Percentiles rank a stretch among this genome's conserved stretches.
Evolutionary conservation across 352 stramenopile species (phyloP).

Genomic region (Globisporangium nagaii): DNA sequence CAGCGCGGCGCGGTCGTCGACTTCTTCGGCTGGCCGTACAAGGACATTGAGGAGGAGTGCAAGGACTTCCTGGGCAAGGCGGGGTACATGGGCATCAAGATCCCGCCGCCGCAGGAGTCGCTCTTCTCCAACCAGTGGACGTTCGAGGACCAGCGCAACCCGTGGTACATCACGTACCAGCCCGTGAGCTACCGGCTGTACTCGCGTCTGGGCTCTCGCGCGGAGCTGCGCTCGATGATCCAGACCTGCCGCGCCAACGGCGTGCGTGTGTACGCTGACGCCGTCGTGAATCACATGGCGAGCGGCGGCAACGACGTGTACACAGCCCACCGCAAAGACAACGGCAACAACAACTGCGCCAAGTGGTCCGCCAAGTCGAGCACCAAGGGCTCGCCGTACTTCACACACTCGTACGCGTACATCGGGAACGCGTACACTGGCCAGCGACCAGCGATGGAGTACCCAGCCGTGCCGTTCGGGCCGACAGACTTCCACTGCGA

Average conservation of each 20-base stretch:
- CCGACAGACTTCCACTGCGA: constrained; percentile 65
- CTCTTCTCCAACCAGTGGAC: constrained; percentile 24
- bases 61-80: constrained; percentile 30
- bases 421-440: constrained; percentile 32
- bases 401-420: constrained; percentile 25
- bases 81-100: constrained; percentile 38
- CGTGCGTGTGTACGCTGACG: constrained; percentile 28
- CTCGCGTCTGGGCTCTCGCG: constrained; percentile 26
- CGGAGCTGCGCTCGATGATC: constrained; percentile 32
- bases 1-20: constrained; percentile 36
- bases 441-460: constrained; percentile 38
- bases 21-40: constrained; percentile 37
- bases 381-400: constrained; percentile 17
- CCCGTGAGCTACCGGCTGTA: constrained; percentile 34
- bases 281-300: constrained; percentile 24
- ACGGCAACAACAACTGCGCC: constrained; percentile 6
- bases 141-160: constrained; percentile 24
- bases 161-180: constrained; percentile 39
- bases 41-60: constrained; percentile 33
- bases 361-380: constrained; percentile 19
- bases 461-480: constrained; percentile 48
- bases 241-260: constrained; percentile 30
- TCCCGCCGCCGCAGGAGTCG: constrained; percentile 34
- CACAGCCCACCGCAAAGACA: constrained; percentile 10
- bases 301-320: constrained; percentile 17